Conservation (phyloP, 2,329 filamentous ascomycete species). For the Sclerotinia glacialis region DNA sequence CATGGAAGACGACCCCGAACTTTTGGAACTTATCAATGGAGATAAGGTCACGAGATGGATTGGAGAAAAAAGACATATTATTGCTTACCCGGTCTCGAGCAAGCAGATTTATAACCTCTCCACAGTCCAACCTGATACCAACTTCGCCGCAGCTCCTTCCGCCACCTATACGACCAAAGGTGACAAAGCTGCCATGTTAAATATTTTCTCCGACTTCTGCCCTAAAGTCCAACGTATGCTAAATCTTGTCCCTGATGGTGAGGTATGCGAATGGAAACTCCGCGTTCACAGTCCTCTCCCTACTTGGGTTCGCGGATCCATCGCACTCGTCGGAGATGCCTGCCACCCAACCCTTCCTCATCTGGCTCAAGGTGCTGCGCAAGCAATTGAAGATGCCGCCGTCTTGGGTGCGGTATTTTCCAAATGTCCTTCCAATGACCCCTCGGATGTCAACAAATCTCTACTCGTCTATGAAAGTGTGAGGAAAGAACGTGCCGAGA, state of each 20-base stretch:
- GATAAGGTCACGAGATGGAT: conserved; percentile 73
- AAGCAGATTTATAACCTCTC: conserved; percentile 66
- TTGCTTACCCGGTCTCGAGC: conserved; percentile 70
- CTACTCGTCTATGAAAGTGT: conserved; percentile 55
- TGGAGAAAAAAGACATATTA: conserved; percentile 70
- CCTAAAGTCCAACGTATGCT: conserved; percentile 58
- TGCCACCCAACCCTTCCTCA: conserved; percentile 69
- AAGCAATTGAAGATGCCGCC: conserved; percentile 65
- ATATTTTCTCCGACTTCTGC: conserved; percentile 61
- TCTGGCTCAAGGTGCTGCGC: conserved; percentile 64
- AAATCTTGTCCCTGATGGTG: conserved; percentile 56
- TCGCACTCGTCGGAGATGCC: conserved; percentile 59
- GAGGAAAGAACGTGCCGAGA: conserved; percentile 52
- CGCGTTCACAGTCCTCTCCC: conserved; percentile 56
- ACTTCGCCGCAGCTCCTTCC: conserved; percentile 56
- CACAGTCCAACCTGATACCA: conserved; percentile 58
- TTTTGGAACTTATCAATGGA: conserved; percentile 55
- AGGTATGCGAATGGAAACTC: conserved; percentile 64
- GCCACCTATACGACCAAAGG: conserved; percentile 62
- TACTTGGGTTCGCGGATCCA: conserved; percentile 56
- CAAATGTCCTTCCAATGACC: conserved; percentile 40
- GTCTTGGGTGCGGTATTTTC: conserved; percentile 55
- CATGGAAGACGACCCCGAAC: conserved; percentile 64
- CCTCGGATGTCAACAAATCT: conserved; percentile 46
- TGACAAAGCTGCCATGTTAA: conserved; percentile 58